Conservation (phyloP, 345 rosid species). For the Dipteronia sinensis region DNA sequence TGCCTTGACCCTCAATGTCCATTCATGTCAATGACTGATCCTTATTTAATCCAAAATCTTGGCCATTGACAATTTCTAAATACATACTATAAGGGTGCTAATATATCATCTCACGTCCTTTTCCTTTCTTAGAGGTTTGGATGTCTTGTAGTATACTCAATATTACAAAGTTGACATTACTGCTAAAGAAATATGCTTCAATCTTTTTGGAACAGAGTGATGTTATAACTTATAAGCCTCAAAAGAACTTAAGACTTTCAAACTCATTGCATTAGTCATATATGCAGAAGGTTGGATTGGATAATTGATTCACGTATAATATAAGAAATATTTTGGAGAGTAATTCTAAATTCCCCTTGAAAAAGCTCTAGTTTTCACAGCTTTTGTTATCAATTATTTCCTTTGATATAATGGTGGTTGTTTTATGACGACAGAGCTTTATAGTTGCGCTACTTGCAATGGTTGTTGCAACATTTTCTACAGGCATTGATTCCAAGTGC, state of each 20-base stretch:
- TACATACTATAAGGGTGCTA: neutral
- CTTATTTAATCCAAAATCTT: neutral
- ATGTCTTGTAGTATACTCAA: neutral
- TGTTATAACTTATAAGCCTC: neutral
- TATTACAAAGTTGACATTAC: neutral
- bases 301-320: neutral
- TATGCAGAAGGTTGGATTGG: neutral
- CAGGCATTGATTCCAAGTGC: constrained; percentile 93
- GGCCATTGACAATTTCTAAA: neutral
- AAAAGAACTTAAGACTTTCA: too few species aligned
- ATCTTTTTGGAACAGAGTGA: neutral
- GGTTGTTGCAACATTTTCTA: constrained; percentile 92
- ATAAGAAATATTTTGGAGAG: neutral
- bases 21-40: too few species aligned
- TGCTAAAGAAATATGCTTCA: neutral
- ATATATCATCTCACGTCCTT: neutral
- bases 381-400: neutral
- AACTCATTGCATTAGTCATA: neutral
- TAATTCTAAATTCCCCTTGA: neutral
- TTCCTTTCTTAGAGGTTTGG: neutral
- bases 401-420: neutral
- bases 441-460: constrained; percentile 80
- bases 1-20: too few species aligned
- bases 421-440: constrained; percentile 65
- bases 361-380: neutral